Evolutionary conservation across 768 basidiomycete genomes (phyloP), one percentile per base, ranked within the genome.

Genomic region (Termitomyces sp.): DNA sequence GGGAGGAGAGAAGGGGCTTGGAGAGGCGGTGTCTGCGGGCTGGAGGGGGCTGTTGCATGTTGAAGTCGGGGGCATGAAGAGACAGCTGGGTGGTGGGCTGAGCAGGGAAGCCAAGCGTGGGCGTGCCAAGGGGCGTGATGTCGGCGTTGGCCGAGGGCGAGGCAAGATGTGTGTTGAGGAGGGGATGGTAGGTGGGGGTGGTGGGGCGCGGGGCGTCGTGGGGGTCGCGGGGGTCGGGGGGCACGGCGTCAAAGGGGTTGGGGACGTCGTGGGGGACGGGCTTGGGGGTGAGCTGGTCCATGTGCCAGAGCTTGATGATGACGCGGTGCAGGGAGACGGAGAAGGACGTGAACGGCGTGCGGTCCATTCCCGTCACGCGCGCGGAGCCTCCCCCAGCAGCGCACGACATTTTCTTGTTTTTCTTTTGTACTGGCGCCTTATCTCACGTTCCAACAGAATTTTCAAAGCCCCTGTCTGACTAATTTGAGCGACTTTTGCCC

Each of bases 1-100:
- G n/a, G 9, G 27, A 11, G n/a, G 52, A 62, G 41, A 37, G 63
- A 51, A 30, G 59, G 61, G 54, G 59, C 58, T 55, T 67, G 54
- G 55, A 62, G 50, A 52, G 65, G 9, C 8, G 30, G 35, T 37
- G 50, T 68, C 70, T 74, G 67, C 67, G 64, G 37, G 63, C 73
- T 65, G 79, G 73, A 47, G 85, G 85, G 58, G 78, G 80, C 68
- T 77, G 80, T 66, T 83, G 84, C 86, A 90, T 91, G 69, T 84
- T 82, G 76, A 91, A 90, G 68, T 84, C 81, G 69, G 91, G 91
- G 30, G 88, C 87, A 88, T 91, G 86, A 74, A 94, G 79, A 61
- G 91, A 86, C 69, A 92, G 82, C 41, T 76, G 76, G 34, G 79
- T 79, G 30, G 78, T 79, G 19, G 79, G 78, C 66, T 75, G 67